Base-by-base conservation (phyloP, 169 alveolate genomes). In the Pseudocohnilembus persalinus region DNA sequence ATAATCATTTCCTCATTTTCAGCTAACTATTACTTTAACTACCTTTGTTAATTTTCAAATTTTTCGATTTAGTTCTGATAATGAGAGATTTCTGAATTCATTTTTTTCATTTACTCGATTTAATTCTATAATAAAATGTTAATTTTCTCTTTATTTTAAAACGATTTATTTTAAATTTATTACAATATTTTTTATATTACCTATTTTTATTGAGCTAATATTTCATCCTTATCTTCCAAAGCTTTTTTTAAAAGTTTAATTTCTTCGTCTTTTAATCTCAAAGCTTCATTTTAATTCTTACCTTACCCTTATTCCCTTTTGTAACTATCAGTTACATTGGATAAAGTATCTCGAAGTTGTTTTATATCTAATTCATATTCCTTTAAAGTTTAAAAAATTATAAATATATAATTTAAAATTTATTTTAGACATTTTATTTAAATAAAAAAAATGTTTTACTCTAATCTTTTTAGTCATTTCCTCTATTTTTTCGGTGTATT, bases 181-280 rank as follows among this genome's bases (percentile, higher is more conserved):
- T n/a, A n/a, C n/a, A n/a, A n/a, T n/a, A n/a, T n/a, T n/a, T 49
- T 49, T 11, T 4, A 11, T 49, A 11, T 49, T 49, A 49, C 68
- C 20, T 49, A 49, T 49, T 49, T 49, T 4, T 20, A 11, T 49
- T 49, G 20, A 49, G 68, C 68, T 15, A 82, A 30, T 80, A 82
- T 73, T 33, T 80, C 81, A 20, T 82, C 87, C 26, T 82, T 82
- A 49, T 82, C 82, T 33, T 29, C 28, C 0, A 82, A 73, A 1
- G 87, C 75, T 28, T 72, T 32, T 34, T 74, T 82, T 33, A 35
- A 49, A 16, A 82, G 26, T 0, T 33, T 0, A 28, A 82, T 31
- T 74, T 82, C 87, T 34, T 82, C 87, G 1, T 82, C 80, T 35
- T 74, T 82, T 25, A 82, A 73, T 73, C 75, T 73, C 4, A 82